These are phyloP conservation scores for Sphaerulina musiva DNA, from an alignment of 2,329 filamentous ascomycete species.

Conservation along the genomic window DNA sequence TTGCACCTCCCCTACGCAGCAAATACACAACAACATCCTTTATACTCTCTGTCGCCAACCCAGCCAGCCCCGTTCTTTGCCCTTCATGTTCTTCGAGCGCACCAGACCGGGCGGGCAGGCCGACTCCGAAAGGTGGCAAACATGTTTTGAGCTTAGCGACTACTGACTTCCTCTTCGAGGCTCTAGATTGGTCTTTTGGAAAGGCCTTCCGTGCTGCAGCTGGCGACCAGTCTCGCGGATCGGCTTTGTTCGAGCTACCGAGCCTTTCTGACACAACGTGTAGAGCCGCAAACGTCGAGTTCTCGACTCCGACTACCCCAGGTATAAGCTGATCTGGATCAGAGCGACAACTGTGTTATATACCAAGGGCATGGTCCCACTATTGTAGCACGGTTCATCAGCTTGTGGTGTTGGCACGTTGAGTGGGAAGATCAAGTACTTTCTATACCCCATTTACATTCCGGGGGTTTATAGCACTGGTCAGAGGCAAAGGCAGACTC, in stretches of 20 bases:
- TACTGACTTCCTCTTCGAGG: background rate
- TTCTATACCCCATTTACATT: conserved; percentile 17
- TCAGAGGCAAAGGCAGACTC: background rate
- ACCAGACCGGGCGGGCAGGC: background rate
- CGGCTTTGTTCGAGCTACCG: conserved; percentile 1
- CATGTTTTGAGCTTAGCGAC: conserved; percentile 5
- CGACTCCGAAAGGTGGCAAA: background rate
- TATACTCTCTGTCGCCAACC: background rate
- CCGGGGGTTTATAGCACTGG: background rate
- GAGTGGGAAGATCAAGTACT: background rate
- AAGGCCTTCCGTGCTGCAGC: background rate
- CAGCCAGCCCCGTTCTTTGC: background rate
- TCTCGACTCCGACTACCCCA: background rate
- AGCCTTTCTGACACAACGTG: conserved; percentile 7
- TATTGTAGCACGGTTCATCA: background rate
- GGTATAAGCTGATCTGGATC: background rate
- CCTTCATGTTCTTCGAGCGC: background rate
- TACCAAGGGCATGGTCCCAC: background rate
- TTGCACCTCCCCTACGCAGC: background rate
- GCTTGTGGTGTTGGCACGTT: background rate
- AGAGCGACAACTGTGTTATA: conserved; percentile 1
- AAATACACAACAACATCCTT: background rate
- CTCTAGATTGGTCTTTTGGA: conserved; percentile 3
- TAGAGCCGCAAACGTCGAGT: conserved; percentile 13
- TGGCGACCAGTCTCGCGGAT: conserved; percentile 1